Evolutionary conservation across 345 rosid species (phyloP), one percentile per base, ranked within the genome.

Genomic region (Excoecaria agallocha): DNA sequence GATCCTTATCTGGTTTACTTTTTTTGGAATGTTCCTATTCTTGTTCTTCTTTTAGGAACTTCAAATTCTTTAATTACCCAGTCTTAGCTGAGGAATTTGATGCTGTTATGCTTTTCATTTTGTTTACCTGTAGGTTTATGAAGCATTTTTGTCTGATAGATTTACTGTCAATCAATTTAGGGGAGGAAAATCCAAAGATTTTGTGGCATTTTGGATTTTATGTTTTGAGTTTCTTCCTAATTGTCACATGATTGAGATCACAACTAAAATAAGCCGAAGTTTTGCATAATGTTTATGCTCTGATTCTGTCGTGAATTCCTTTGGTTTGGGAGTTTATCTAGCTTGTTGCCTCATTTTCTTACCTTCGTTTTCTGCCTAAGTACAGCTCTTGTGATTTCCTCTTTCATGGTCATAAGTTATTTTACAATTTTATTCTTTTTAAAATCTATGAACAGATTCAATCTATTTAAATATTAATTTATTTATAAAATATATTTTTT

Each of bases 21-120:
- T 25, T 12, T n/a, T n/a, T n/a, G 66, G 59, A 24, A 52, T 48
- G 52, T 60, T 35, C 52, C 16, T 24, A 39, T 38, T 73, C 55
- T 63, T 54, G 37, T 75, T 69, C 12, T 48, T 43, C 52, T 39
- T 63, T 38, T n/a, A n/a, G 45, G 13, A 51, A 37, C 45, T 41
- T 64, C 72, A 56, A 59, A 66, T 37, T 68, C 55, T 48, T 43
- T 41, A 45, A 56, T 70, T 62, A 43, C 45, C 37, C n/a, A 61
- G 76, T 66, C 62, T 79, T 54, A 5, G 50, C 55, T 71, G 62
- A 39, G 64, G 77, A 58, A 62, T 69, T 56, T 50, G 43, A 43
- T 62, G 19, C 13, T 24, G 15, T 59, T 37, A 43, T 63, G 39
- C 48, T 56, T 62, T 56, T 17, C 13, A 69, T 5, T 74, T n/a